Evolutionary conservation across 179 eudicot genomes (phyloP), one percentile per base, ranked within the genome.

Genomic region (Spinacia oleracea): DNA sequence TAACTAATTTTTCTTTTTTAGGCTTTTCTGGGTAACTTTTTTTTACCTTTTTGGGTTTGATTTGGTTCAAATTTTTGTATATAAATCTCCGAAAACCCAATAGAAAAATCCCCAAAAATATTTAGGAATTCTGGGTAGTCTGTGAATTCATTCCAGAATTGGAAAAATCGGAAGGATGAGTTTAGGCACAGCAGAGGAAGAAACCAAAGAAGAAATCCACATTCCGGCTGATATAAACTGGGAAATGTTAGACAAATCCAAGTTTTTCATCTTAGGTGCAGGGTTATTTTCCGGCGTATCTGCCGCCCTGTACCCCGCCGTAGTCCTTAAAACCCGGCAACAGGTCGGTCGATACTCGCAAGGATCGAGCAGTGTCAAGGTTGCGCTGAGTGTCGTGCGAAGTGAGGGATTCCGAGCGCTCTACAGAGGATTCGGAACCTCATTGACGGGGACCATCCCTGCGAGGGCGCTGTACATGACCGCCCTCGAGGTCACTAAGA

Each of bases 191-290:
- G 97, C 93, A 18, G 94, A 86, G 80, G 92, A 82, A 10, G 93
- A 87, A 66, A 76, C 92, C 18, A 82, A 86, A 5, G 72, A 88
- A 40, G 89, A 93, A 74, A 92, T 93, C 25, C 93, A 89, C 48
- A 77, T 93, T 1, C 97, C 98, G 0, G 89, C 93, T 8, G 94
- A 91, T 25, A 88, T 92, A 9, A 88, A 93, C 72, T 92, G 98
- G 98, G 85, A 93, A 83, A 93, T 91, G 93, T 85, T 93, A 8
- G 98, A 93, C 43, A 91, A 93, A 67, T 89, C 97, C 1, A 90
- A 86, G 83, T 93, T 93, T 78, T 93, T 93, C 79, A 21, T 92
- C 45, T 83, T 93, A 1, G 98, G 98, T 5, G 97, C 98, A 0
- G 98, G 91, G 2, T 75, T 93, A 12, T 93, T 93, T 67, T 93